Evolutionary conservation across 768 basidiomycete genomes (phyloP).

Genomic region (Kwoniella sp.): DNA sequence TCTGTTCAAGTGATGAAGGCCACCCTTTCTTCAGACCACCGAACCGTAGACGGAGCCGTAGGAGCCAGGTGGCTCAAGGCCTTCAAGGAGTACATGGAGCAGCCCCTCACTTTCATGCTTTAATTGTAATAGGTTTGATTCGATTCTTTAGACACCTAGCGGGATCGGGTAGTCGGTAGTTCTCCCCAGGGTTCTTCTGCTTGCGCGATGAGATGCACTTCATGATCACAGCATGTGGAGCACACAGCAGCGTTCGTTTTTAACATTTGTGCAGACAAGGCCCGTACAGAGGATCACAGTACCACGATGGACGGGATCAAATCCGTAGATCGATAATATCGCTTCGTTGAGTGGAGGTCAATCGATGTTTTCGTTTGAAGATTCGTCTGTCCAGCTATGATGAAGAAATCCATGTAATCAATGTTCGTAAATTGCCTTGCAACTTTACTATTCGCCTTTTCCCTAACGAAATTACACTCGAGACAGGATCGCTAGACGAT

Average conservation of each 20-base stretch:
- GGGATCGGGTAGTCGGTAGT: not conserved
- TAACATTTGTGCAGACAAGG: not conserved
- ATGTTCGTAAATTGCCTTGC: too few relatives aligned
- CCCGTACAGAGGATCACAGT: too few relatives aligned
- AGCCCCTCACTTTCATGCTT: slow-evolving; percentile 95
- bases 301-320: slow-evolving; percentile 10
- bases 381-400: not conserved
- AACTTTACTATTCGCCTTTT: too few relatives aligned
- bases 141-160: not conserved
- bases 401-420: not conserved
- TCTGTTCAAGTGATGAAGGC: slow-evolving; percentile 89
- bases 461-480: too few relatives aligned
- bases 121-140: slow-evolving; percentile 55
- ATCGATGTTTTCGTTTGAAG: not conserved
- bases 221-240: slow-evolving; percentile 9
- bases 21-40: slow-evolving; percentile 91
- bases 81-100: slow-evolving; percentile 95
- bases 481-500: not conserved
- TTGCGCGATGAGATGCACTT: slow-evolving; percentile 5
- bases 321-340: not conserved
- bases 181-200: not conserved
- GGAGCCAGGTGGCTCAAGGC: slow-evolving; percentile 88
- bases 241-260: too few relatives aligned
- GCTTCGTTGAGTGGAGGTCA: slow-evolving; percentile 12
- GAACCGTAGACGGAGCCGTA: slow-evolving; percentile 94